Evolutionary conservation across 768 basidiomycete species (phyloP).

Genomic region (Russula abietina): DNA sequence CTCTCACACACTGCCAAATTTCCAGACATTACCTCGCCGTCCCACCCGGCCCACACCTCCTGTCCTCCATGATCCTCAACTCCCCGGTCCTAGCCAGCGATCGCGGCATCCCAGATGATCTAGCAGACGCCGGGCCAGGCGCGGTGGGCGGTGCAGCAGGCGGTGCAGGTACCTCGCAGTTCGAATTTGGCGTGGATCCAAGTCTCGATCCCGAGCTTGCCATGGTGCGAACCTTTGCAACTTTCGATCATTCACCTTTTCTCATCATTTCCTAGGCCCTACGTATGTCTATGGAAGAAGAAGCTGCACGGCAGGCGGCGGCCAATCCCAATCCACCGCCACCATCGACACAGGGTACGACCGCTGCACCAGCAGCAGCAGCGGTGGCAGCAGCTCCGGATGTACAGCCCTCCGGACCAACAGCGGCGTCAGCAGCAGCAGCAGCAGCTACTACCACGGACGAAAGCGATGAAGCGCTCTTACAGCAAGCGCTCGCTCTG

Average conservation of each 20-base stretch:
- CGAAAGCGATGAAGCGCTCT: slow-evolving; percentile 71
- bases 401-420: slow-evolving; percentile 27
- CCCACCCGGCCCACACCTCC: slow-evolving; percentile 68
- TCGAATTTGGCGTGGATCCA: slow-evolving; percentile 92
- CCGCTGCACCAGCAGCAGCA: slow-evolving; percentile 30
- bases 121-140: slow-evolving; percentile 41
- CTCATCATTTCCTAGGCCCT: slow-evolving; percentile 56
- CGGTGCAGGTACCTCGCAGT: slow-evolving; percentile 29
- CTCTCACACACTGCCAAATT: not conserved
- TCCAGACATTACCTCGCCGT: slow-evolving; percentile 75
- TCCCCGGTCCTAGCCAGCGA: slow-evolving; percentile 82
- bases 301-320: slow-evolving; percentile 66
- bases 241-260: not conserved
- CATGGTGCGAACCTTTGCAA: slow-evolving; percentile 54
- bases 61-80: slow-evolving; percentile 76
- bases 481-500: slow-evolving; percentile 72
- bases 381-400: slow-evolving; percentile 31
- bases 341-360: slow-evolving; percentile 29
- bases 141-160: slow-evolving; percentile 41
- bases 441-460: slow-evolving; percentile 36
- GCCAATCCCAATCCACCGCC: slow-evolving; percentile 39
- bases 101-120: slow-evolving; percentile 60
- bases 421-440: slow-evolving; percentile 28
- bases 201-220: slow-evolving; percentile 94
- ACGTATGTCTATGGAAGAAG: slow-evolving; percentile 96